A percentile compares a stretch with the other conserved stretches of the same genome.
Evolutionary conservation across 495 filamentous ascomycete genomes (phyloP).

Genomic region (Penicillium bovifimosum): DNA sequence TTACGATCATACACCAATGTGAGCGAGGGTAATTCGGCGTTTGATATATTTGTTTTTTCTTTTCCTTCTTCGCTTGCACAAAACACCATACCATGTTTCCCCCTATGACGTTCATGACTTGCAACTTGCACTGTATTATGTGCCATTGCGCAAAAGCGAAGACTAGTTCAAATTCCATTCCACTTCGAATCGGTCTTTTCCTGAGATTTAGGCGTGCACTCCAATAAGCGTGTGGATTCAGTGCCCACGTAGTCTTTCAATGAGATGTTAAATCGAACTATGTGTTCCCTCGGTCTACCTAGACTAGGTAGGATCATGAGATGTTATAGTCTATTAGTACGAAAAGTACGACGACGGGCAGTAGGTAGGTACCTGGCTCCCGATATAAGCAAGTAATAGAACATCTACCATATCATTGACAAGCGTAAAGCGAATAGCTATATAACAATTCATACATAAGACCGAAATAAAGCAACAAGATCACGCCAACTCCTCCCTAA

Average conservation of each 20-base stretch:
- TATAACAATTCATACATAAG: constrained; percentile 1
- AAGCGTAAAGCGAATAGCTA: constrained; percentile 6
- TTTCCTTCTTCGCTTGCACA: constrained; percentile 14
- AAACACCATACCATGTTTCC: constrained; percentile 11
- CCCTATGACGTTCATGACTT: constrained; percentile 19
- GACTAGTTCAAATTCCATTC: constrained; percentile 5
- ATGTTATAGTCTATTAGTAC: too few species aligned
- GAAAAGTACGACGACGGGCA: too few species aligned
- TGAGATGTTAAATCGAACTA: not conserved
- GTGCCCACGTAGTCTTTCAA: too few species aligned
- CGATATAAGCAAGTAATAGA: not conserved
- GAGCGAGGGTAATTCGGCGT: constrained; percentile 36
- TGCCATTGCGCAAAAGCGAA: constrained; percentile 13
- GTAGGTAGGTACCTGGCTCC: not conserved
- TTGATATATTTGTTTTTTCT: constrained; percentile 13
- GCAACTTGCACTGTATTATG: constrained; percentile 12
- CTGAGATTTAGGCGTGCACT: not conserved
- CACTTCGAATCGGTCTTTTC: not conserved
- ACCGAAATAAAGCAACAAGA: not conserved
- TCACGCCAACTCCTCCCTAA: constrained; percentile 26
- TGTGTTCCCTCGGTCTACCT: too few species aligned
- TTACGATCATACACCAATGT: constrained; percentile 18
- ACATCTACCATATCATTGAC: constrained; percentile 3
- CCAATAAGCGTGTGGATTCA: not conserved
- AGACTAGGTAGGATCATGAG: too few species aligned